These are phyloP conservation scores for Taiozyma sp. DNA, from an alignment of 1,139 yeast species.

Conservation along the genomic window DNA sequence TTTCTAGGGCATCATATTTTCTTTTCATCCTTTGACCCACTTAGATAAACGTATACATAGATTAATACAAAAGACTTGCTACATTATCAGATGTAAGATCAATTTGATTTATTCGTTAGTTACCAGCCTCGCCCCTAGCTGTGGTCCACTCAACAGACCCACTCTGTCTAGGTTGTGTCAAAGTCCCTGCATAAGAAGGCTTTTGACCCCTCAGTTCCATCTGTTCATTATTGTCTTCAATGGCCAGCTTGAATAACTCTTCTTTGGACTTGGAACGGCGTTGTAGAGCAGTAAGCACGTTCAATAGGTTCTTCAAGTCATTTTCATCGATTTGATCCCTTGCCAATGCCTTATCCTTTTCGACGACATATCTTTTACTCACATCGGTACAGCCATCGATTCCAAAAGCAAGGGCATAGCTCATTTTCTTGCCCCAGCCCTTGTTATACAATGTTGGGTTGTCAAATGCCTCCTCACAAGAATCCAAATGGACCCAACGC, in stretches of 20 bases:
- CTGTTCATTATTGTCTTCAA: constrained; percentile 37
- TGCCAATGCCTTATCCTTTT: constrained; percentile 44
- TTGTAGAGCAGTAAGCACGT: constrained; percentile 33
- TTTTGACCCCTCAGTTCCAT: constrained; percentile 28
- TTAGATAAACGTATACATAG: not conserved
- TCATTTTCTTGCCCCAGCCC: constrained; percentile 95
- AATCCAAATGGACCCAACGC: constrained; percentile 85
- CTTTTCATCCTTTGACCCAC: not conserved
- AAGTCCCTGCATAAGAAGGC: constrained; percentile 7
- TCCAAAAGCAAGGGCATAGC: constrained; percentile 71
- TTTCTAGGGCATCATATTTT: constrained; percentile 1
- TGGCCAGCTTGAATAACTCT: constrained; percentile 28
- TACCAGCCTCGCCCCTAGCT: constrained; percentile 72
- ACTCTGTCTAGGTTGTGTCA: constrained; percentile 52
- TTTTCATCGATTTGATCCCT: constrained; percentile 40
- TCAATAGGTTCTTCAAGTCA: constrained; percentile 35
- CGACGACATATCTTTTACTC: constrained; percentile 59
- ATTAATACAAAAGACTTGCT: not conserved
- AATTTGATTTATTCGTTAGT: constrained; percentile 5
- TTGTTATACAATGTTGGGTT: constrained; percentile 69
- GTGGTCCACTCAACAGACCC: constrained; percentile 75
- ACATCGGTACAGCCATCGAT: constrained; percentile 62
- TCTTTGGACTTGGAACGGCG: constrained; percentile 30
- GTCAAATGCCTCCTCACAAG: constrained; percentile 84
- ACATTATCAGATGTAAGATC: not conserved